Base-by-base conservation (phyloP, 1,139 yeast species). In the Geotrichum aggregatum region DNA sequence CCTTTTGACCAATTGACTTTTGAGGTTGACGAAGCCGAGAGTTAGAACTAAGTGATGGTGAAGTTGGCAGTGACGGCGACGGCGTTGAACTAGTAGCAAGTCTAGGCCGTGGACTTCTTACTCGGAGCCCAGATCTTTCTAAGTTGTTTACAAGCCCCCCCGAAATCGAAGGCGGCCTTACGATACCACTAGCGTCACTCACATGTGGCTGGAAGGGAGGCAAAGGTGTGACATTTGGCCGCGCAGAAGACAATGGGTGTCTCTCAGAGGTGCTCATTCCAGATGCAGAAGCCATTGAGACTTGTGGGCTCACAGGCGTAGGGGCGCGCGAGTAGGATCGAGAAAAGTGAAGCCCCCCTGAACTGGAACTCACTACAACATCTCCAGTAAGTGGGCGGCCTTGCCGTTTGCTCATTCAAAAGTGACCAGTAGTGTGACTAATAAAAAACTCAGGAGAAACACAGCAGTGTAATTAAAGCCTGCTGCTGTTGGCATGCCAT, bases 251-350 rank as follows among this genome's bases (percentile, higher is more conserved):
- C 10, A 42, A 34, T 6, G 47, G 24, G 33, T n/a, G 36, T 2
- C 47, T 38, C 22, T 43, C 47, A 2, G 16, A 18, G 5, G 28
- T 33, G 36, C 39, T 43, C 26, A 38, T 34, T 1, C 49, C 52
- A 10, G 49, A 44, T 4, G 52, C 52, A 7, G 49, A 45, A 3
- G 52, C 44, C 46, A 44, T 39, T 28, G 52, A 50, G 5, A 50
- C 52, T 16, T 50, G 52, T 4, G 52, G 52, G 26, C 49, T 45
- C 14, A 45, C 49, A 3, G 52, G 52, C 5, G 52, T 50, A 1
- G 52, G 28, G 7, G 44, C 40, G n/a, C 52, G 49, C n/a, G 52
- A 30, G 49, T 43, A 44, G 6, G 44, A 19, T 11, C 52, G 14
- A 4, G 48, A 33, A 14, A 49, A 43, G 21, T 44, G 36, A 16